phyloP scores from a whole-genome alignment of 2,329 filamentous ascomycete genomes.

The Mollisia scopiformis region DNA sequence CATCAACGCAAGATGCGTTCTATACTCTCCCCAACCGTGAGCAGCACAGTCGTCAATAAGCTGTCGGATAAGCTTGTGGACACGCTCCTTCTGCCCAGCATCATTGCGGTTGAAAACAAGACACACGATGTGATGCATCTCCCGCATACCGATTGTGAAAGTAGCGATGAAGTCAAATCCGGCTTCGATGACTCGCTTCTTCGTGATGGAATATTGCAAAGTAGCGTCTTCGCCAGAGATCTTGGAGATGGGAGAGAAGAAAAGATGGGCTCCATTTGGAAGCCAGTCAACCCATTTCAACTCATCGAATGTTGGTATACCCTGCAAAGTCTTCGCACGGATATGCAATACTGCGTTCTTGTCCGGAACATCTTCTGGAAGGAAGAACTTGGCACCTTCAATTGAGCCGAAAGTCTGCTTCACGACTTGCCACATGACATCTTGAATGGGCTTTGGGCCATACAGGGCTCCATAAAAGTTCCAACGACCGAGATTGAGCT shows the following conservation, averaged over 20 bases:
- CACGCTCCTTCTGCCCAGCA: conserved; percentile 40
- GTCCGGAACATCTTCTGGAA: conserved; percentile 33
- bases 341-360: conserved; percentile 28
- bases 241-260: conserved; percentile 55
- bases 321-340: conserved; percentile 36
- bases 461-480: conserved; percentile 50
- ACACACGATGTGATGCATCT: conserved; percentile 59
- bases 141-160: conserved; percentile 50
- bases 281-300: conserved; percentile 52
- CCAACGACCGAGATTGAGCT: conserved; percentile 48
- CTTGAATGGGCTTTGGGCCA: conserved; percentile 37
- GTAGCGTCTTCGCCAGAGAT: conserved; percentile 50
- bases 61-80: conserved; percentile 42
- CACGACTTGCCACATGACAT: conserved; percentile 37
- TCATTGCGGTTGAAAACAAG: conserved; percentile 54
- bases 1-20: conserved; percentile 48
- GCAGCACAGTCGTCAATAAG: conserved; percentile 44
- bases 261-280: conserved; percentile 53
- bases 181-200: conserved; percentile 42
- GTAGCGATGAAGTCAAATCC: conserved; percentile 55
- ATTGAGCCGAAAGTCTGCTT: conserved; percentile 34
- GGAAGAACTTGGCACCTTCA: conserved; percentile 36
- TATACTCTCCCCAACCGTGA: conserved; percentile 48
- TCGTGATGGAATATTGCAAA: conserved; percentile 46
- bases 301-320: conserved; percentile 34